Conservation (phyloP, 257 asterid genomes). For the Solanum habrochaites region DNA sequence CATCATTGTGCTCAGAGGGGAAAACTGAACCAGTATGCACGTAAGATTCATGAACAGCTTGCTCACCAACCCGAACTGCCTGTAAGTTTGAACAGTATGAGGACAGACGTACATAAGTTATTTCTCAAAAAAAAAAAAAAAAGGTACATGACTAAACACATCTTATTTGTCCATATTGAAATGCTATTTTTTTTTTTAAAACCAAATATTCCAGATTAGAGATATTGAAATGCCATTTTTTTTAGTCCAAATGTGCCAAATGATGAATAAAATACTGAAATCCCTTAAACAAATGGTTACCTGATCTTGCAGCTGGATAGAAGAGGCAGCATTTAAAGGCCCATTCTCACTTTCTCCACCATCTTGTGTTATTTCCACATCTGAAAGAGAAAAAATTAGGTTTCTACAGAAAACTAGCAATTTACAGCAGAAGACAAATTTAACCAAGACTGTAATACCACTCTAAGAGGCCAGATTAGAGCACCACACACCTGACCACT, state of each 20-base stretch:
- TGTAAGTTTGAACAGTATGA: constrained; percentile 2
- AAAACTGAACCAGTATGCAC: constrained; percentile 12
- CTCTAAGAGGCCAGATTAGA: constrained; percentile 7
- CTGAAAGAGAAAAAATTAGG: constrained; percentile 18
- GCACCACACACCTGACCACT: constrained; percentile 24
- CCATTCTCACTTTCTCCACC: constrained; percentile 14
- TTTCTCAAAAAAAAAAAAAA: neutral
- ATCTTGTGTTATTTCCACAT: constrained; percentile 30
- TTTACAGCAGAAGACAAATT: neutral
- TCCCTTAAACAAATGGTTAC: constrained; percentile 13
- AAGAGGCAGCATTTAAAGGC: constrained; percentile 19
- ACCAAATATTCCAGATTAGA: too few species aligned
- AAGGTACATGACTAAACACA: neutral
- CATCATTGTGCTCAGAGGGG: constrained; percentile 26
- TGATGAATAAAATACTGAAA: neutral
- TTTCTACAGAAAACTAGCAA: neutral
- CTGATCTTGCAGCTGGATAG: constrained; percentile 23
- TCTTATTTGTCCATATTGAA: neutral
- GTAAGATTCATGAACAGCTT: constrained; percentile 9
- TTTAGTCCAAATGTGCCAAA: neutral
- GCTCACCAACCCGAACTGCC: constrained; percentile 28
- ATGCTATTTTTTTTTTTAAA: neutral
- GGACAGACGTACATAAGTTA: neutral
- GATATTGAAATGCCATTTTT: neutral
- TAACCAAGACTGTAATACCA: neutral